Evolutionary conservation across 2,329 filamentous ascomycete genomes (phyloP), one percentile per base, ranked within the genome.

Genomic region (Colletotrichum cuscutae): DNA sequence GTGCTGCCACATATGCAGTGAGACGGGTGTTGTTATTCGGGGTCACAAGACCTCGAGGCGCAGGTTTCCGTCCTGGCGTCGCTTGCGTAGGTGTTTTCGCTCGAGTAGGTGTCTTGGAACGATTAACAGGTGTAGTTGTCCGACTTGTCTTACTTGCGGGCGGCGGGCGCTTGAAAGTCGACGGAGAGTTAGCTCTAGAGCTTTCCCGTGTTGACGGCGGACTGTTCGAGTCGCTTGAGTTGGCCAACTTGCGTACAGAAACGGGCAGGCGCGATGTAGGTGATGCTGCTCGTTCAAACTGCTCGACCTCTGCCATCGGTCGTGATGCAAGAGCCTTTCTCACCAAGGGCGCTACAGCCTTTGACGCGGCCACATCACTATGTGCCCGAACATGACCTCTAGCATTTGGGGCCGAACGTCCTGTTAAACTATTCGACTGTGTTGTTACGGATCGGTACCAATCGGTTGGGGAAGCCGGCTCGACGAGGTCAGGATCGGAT

Each of bases 1-100:
- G 90, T 42, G 90, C 86, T 70, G 92, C 89, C 76, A 97, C 93
- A 80, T 93, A 94, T 52, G 94, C 93, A 76, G 93, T 91, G 13
- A 97, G 86, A 63, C 90, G 88, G 57, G 86, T 83, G 77, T 87
- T 91, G 77, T 86, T 89, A 74, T 85, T 88, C 30, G 86, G 80
- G 28, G 85, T 86, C 11, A 82, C 80, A n/a, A 85, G 78, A 76
- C 83, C 80, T 77, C 83, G 79, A 73, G 83, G 85, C 71, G 81
- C 82, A 71, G 78, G 79, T 77, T 83, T 87, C 79, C 81, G 85
- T 75, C 71, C 79, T 57, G 73, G 75, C 57, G 78, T 75, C 73
- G 73, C 74, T 72, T 83, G 77, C 2, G 82, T 85, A 4, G 87
- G 83, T 26, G 86, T 86, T 77, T 87, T 88, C 22, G 82, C 78